Evolutionary conservation across 441 rosid species (phyloP), one percentile per base, ranked within the genome.

Genomic region (Euphorbia celastroides): DNA sequence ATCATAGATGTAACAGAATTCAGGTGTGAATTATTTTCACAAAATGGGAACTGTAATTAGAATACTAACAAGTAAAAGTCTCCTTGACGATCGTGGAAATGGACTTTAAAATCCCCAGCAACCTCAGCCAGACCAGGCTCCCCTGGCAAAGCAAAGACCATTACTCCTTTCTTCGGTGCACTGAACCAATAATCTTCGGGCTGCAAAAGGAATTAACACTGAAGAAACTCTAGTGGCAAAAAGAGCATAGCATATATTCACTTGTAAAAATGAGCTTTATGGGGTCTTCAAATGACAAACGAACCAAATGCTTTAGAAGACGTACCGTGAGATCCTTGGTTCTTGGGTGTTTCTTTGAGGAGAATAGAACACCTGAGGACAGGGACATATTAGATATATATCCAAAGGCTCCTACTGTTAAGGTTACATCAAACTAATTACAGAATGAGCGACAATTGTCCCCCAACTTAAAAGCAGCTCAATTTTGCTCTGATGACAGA

Each of bases 81-180:
- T 83, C 99, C 97, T 82, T 93, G 97, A 55, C 97, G 92, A 65
- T 92, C 99, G 64, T 92, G 98, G 77, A 94, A 94, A 62, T 92
- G 98, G 77, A 94, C 83, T 79, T 89, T 94, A 69, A 94, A 92
- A 76, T 94, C 99, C 26, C 98, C 98, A 70, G 81, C 79, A 67
- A 94, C 77, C 83, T 94, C 90, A 20, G 97, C 78, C 64, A 94
- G 77, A 66, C 99, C 99, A 8, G 98, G 98, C 72, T 94, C 98
- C 69, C 99, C 98, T 0, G 99, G 99, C 78, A 94, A 60, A 62
- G 99, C 97, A 81, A 94, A 94, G 72, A 94, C 98, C 92, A 89
- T 85, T 38, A 94, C 83, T 71, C 98, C 98, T 86, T 94, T 94
- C 85, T 87, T 92, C 44, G 99, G 99, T 25, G 99, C 97, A 70